Evolutionary conservation across 768 basidiomycete genomes (phyloP).

Genomic region (Dentipellis fragilis): DNA sequence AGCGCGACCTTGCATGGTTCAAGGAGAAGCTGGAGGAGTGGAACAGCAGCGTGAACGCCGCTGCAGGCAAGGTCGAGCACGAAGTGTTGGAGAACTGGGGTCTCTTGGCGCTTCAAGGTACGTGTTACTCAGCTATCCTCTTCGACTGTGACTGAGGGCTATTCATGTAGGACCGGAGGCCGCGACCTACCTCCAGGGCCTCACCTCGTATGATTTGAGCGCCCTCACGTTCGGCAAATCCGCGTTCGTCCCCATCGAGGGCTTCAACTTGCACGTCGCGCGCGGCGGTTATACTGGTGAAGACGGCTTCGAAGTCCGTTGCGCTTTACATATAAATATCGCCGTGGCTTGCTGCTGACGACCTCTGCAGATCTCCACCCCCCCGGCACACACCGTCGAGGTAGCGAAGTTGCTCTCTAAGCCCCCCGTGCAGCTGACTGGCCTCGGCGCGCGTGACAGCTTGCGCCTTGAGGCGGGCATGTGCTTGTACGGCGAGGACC

Average conservation of each 20-base stretch:
- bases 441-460: conserved; percentile 88
- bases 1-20: conserved; percentile 78
- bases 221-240: conserved; percentile 78
- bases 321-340: neutral
- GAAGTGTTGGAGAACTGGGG: conserved; percentile 81
- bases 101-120: conserved; percentile 83
- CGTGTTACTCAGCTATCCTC: conserved; percentile 6
- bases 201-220: conserved; percentile 67
- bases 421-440: conserved; percentile 69
- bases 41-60: conserved; percentile 50
- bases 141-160: neutral
- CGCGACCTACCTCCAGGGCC: conserved; percentile 64
- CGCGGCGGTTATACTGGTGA: conserved; percentile 97
- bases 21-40: conserved; percentile 56
- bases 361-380: conserved; percentile 68
- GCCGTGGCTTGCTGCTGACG: neutral
- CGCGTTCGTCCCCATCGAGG: conserved; percentile 70
- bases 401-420: conserved; percentile 56
- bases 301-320: conserved; percentile 86
- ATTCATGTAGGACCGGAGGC: conserved; percentile 60
- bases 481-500: conserved; percentile 92
- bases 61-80: conserved; percentile 59
- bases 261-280: conserved; percentile 76
- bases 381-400: conserved; percentile 62
- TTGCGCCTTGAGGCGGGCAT: conserved; percentile 94